Conservation (phyloP, 768 basidiomycete species). For the Hygrocybe punicea region DNA sequence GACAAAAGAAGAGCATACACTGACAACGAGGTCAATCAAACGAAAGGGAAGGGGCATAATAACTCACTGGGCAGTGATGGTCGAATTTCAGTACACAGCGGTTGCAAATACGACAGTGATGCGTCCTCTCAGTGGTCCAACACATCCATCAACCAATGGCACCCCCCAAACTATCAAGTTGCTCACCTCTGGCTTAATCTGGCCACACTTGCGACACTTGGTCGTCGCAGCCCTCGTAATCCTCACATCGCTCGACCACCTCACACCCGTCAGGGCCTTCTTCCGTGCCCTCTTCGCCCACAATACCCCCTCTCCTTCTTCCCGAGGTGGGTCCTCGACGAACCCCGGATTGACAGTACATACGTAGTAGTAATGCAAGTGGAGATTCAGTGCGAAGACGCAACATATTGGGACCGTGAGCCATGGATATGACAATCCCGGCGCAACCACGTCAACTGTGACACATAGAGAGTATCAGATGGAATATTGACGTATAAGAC, state of each 20-base stretch:
- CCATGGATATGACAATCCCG: constrained; percentile 56
- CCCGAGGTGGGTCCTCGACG: constrained; percentile 53
- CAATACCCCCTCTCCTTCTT: constrained; percentile 40
- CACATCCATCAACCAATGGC: constrained; percentile 10
- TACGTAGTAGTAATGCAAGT: constrained; percentile 81
- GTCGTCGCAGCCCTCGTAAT: constrained; percentile 55
- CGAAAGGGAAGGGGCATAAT: constrained; percentile 3
- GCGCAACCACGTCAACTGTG: constrained; percentile 76
- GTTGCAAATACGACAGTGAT: constrained; percentile 91
- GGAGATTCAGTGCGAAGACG: constrained; percentile 74
- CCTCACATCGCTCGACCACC: constrained; percentile 50
- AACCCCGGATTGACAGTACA: constrained; percentile 80
- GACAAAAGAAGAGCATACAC: constrained; percentile 4
- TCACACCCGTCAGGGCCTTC: constrained; percentile 38
- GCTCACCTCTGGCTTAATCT: constrained; percentile 74
- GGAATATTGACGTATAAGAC: constrained; percentile 2
- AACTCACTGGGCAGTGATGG: constrained; percentile 84
- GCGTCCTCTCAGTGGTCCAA: constrained; percentile 61
- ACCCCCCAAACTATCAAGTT: too few species aligned
- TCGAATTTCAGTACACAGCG: constrained; percentile 87
- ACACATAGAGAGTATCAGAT: not conserved
- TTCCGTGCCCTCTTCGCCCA: constrained; percentile 52
- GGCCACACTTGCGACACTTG: constrained; percentile 66
- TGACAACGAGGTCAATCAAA: not conserved
- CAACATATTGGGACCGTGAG: constrained; percentile 64